Percentiles rank a stretch among this genome's conserved stretches.
Conservation (phyloP, 345 rosid species). For the Anastatica hierochuntica region DNA sequence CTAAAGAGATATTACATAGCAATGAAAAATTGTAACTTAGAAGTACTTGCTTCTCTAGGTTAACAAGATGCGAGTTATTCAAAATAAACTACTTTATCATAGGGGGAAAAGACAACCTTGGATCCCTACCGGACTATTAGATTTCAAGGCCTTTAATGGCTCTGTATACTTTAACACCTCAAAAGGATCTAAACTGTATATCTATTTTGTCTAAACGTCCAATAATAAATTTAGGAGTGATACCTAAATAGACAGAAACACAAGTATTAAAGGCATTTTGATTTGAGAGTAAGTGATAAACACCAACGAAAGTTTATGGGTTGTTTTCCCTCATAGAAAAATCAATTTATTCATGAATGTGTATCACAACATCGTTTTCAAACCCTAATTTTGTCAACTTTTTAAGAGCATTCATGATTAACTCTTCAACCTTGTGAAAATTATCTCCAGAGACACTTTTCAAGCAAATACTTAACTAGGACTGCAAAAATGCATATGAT, state of each 20-base stretch:
- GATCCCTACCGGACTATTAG: slow-evolving; percentile 77
- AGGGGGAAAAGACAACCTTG: slow-evolving; percentile 89
- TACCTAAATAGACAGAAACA: not conserved
- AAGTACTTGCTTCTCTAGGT: slow-evolving; percentile 85
- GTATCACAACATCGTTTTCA: slow-evolving; percentile 78
- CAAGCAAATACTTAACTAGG: slow-evolving; percentile 86
- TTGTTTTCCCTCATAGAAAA: slow-evolving; percentile 97
- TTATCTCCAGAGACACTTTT: slow-evolving; percentile 76
- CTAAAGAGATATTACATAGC: not conserved
- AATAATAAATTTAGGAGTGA: slow-evolving; percentile 20
- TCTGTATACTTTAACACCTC: slow-evolving; percentile 85
- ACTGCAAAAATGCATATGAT: slow-evolving; percentile 90
- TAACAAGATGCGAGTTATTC: slow-evolving; percentile 76
- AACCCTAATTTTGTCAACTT: slow-evolving; percentile 84
- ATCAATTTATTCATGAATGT: slow-evolving; percentile 97
- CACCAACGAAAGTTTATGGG: slow-evolving; percentile 95
- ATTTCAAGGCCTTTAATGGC: slow-evolving; percentile 67
- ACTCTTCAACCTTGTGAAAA: slow-evolving; percentile 67
- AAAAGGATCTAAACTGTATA: slow-evolving; percentile 95
- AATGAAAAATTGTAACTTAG: not conserved
- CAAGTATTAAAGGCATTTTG: slow-evolving; percentile 20
- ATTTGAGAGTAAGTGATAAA: slow-evolving; percentile 84
- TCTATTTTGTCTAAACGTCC: slow-evolving; percentile 76
- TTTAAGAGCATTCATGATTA: slow-evolving; percentile 57
- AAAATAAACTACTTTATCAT: slow-evolving; percentile 77